Percentiles rank a stretch among this genome's conserved stretches.
Conservation (phyloP, 2,329 filamentous ascomycete species). For the Nigrospora oryzae region DNA sequence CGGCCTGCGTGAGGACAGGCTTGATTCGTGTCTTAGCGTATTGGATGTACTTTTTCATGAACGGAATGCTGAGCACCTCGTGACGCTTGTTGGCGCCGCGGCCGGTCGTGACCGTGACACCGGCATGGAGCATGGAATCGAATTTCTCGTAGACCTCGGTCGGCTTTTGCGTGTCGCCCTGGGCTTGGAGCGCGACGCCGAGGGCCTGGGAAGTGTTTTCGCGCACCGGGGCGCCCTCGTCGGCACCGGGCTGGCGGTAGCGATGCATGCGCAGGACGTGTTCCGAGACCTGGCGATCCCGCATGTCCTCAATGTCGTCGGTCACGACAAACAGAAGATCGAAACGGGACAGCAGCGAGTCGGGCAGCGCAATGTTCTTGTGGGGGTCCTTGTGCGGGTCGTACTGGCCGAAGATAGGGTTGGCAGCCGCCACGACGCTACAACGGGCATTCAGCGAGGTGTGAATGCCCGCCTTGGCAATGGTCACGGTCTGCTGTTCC, state of each 20-base stretch:
- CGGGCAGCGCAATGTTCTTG: conserved; percentile 94
- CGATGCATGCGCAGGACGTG: conserved; percentile 96
- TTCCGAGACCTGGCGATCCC: conserved; percentile 87
- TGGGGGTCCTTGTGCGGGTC: conserved; percentile 98
- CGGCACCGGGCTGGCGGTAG: conserved; percentile 84
- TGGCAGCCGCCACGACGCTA: conserved; percentile 92
- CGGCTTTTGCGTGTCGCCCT: conserved; percentile 61
- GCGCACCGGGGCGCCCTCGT: conserved; percentile 89
- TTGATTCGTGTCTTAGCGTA: conserved; percentile 91
- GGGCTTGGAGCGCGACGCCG: conserved; percentile 76
- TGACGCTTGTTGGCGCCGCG: conserved; percentile 67
- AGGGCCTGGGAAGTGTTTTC: conserved; percentile 79
- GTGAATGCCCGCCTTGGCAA: conserved; percentile 96
- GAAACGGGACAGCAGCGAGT: conserved; percentile 95
- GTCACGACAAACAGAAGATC: conserved; percentile 97
- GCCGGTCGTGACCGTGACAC: conserved; percentile 69
- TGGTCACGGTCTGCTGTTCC: conserved; percentile 99
- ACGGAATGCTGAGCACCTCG: conserved; percentile 89
- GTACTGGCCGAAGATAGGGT: conserved; percentile 97
- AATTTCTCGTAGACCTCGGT: conserved; percentile 95
- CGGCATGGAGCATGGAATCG: conserved; percentile 90
- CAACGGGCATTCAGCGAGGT: conserved; percentile 94
- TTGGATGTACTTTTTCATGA: conserved; percentile 99
- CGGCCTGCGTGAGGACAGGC: conserved; percentile 82
- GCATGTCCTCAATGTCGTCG: conserved; percentile 91